Percentiles rank a stretch among this genome's conserved stretches.
Conservation (phyloP, 1,284 basidiomycete genomes). For the Anthracocystis setariae region DNA sequence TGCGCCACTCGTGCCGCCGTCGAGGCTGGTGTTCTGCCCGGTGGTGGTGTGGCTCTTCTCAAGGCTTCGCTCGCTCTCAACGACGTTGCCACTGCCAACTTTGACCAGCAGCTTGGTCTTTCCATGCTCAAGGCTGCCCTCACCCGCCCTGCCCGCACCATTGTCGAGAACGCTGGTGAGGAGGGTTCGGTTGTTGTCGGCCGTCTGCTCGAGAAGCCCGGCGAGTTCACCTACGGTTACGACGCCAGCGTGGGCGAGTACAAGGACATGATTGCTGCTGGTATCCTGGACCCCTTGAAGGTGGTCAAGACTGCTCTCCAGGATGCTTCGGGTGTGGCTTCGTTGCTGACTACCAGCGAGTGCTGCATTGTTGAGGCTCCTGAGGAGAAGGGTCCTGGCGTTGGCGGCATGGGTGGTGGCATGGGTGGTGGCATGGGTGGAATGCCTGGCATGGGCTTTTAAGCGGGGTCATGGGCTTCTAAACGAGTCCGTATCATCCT, state of each 20-base stretch:
- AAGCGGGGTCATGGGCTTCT: slow-evolving; percentile 57
- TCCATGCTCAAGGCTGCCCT: slow-evolving; percentile 90
- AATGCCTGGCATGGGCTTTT: slow-evolving; percentile 66
- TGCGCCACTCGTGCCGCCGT: slow-evolving; percentile 97
- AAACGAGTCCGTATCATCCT: slow-evolving; percentile 14
- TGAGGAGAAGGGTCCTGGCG: slow-evolving; percentile 78
- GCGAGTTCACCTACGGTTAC: slow-evolving; percentile 74
- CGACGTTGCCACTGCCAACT: slow-evolving; percentile 84
- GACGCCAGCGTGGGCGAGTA: slow-evolving; percentile 91
- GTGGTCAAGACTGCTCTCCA: slow-evolving; percentile 65
- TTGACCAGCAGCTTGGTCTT: slow-evolving; percentile 96
- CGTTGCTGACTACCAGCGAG: slow-evolving; percentile 91
- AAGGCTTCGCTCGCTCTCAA: slow-evolving; percentile 88
- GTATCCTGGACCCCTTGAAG: slow-evolving; percentile 78
- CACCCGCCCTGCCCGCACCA: slow-evolving; percentile 80
- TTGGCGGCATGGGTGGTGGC: slow-evolving; percentile 66
- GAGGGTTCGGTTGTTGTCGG: slow-evolving; percentile 94
- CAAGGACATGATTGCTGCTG: slow-evolving; percentile 90
- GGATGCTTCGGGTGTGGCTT: slow-evolving; percentile 74
- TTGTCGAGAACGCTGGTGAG: slow-evolving; percentile 93
- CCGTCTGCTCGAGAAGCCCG: slow-evolving; percentile 68
- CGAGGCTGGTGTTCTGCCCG: slow-evolving; percentile 92
- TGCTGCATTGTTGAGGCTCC: slow-evolving; percentile 89
- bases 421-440: slow-evolving; percentile 69
- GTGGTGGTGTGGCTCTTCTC: slow-evolving; percentile 89